phyloP scores from a whole-genome alignment of 495 filamentous ascomycete species.

The Halenospora varia region DNA sequence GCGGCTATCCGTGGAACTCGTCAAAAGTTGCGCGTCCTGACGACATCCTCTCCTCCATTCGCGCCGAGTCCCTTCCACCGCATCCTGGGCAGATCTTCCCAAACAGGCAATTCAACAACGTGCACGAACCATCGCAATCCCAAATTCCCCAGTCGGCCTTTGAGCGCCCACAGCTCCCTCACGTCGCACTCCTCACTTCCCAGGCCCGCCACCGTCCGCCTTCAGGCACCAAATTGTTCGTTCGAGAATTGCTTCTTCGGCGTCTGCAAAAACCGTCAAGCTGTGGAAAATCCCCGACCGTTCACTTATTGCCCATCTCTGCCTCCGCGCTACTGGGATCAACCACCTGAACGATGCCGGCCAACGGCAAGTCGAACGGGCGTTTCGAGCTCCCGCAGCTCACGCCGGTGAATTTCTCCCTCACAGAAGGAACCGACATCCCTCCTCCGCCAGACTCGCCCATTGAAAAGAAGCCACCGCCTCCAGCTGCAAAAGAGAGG shows the following conservation, averaged over 20 bases:
- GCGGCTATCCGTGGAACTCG: not conserved
- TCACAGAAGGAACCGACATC: constrained; percentile 55
- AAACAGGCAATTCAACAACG: not conserved
- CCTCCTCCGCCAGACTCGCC: constrained; percentile 50
- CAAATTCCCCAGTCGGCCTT: not conserved
- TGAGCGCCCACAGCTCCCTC: not conserved
- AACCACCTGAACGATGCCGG: constrained; percentile 13
- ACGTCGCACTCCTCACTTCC: not conserved
- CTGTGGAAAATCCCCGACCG: not conserved
- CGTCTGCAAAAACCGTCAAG: not conserved
- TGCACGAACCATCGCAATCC: not conserved
- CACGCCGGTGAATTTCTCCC: constrained; percentile 39
- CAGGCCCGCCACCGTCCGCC: not conserved
- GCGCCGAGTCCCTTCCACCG: not conserved
- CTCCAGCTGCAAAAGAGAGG: constrained; percentile 16
- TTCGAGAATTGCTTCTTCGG: not conserved
- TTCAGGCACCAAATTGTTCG: not conserved
- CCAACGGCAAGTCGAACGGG: constrained; percentile 29
- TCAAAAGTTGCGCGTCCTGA: not conserved
- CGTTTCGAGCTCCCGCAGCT: constrained; percentile 51
- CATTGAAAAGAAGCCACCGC: constrained; percentile 30
- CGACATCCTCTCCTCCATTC: no score
- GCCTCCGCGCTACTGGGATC: not conserved
- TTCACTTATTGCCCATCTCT: not conserved
- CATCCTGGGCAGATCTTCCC: not conserved